Evolutionary conservation across 257 asterid genomes (phyloP), one percentile per base, ranked within the genome.

Genomic region (Lantana camara): DNA sequence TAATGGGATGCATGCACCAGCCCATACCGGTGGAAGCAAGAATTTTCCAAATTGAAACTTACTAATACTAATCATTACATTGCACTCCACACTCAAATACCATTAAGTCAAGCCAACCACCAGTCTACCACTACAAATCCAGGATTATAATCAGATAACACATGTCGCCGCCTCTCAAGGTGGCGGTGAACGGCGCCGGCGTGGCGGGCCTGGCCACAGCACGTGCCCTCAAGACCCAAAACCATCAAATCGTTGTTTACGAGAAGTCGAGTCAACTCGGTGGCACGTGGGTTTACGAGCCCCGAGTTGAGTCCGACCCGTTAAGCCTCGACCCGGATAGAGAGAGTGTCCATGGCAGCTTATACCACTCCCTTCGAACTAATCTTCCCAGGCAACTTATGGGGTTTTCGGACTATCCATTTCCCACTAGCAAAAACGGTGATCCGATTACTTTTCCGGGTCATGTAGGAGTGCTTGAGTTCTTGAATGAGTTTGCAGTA

Each of bases 111-210:
- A n/a, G n/a, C n/a, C n/a, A n/a, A n/a, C n/a, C n/a, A n/a, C n/a
- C n/a, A n/a, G n/a, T n/a, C 32, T 5, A 27, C 32, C 32, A 2
- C 32, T 5, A 27, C 32, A 2, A 2, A 2, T 27, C 32, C 32
- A 27, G 4, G 4, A 27, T 27, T 27, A 27, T 27, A 27, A n/a
- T 27, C 2, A 27, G 5, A 27, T 2, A 2, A 27, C 32, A 27
- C 32, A 48, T 63, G 68, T 42, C 74, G 19, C n/a, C n/a, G n/a
- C n/a, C n/a, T n/a, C n/a, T n/a, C n/a, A 77, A 63, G 42, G 92
- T 77, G 60, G 92, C 90, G 15, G 90, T 83, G 68, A 78, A 80
- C 57, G 94, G 89, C 10, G 89, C 85, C 63, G 94, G 87, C 7
- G 47, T 60, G 13, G 46, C 84, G 34, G 86, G 89, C 19, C 78